Conservation (phyloP, 768 basidiomycete species). For the Steccherinum ochraceum region DNA sequence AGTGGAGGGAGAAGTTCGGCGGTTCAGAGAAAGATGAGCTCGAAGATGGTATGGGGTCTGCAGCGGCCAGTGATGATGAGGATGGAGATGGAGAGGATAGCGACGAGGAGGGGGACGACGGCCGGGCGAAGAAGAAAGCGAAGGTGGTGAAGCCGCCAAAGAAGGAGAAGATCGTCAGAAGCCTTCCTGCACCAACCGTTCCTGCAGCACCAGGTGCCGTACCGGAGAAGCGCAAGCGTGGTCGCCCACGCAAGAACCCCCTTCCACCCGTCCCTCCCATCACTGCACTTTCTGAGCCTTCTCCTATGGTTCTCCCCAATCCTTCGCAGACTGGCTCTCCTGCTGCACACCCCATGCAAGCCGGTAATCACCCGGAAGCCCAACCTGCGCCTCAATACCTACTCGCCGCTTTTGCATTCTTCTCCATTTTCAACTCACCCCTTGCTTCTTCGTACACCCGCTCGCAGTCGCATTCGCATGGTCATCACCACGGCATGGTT, state of each 20-base stretch:
- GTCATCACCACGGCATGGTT: constrained; percentile 48
- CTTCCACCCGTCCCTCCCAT: constrained; percentile 35
- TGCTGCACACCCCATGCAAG: constrained; percentile 12
- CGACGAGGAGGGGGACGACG: constrained; percentile 30
- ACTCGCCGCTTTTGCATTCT: constrained; percentile 75
- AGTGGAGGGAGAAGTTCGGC: constrained; percentile 70
- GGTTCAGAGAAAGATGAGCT: constrained; percentile 67
- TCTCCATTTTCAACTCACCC: constrained; percentile 81
- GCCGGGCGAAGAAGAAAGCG: constrained; percentile 57
- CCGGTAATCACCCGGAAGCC: constrained; percentile 10
- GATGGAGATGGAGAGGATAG: constrained; percentile 46
- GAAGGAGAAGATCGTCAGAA: constrained; percentile 38
- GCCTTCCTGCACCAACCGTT: constrained; percentile 17
- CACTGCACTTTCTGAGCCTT: constrained; percentile 15
- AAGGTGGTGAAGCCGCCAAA: constrained; percentile 37
- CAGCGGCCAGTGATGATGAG: constrained; percentile 40
- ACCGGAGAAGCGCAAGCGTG: constrained; percentile 79
- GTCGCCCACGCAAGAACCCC: constrained; percentile 70
- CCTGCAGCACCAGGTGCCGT: constrained; percentile 29
- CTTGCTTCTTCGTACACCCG: constrained; percentile 39
- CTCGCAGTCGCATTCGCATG: constrained; percentile 13
- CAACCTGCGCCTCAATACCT: constrained; percentile 52
- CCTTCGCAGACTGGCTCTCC: constrained; percentile 12
- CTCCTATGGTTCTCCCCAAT: constrained; percentile 11
- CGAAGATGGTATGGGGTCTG: constrained; percentile 31